phyloP scores from a whole-genome alignment of 2,329 filamentous ascomycete species.

The Geoglossum cookeanum region DNA sequence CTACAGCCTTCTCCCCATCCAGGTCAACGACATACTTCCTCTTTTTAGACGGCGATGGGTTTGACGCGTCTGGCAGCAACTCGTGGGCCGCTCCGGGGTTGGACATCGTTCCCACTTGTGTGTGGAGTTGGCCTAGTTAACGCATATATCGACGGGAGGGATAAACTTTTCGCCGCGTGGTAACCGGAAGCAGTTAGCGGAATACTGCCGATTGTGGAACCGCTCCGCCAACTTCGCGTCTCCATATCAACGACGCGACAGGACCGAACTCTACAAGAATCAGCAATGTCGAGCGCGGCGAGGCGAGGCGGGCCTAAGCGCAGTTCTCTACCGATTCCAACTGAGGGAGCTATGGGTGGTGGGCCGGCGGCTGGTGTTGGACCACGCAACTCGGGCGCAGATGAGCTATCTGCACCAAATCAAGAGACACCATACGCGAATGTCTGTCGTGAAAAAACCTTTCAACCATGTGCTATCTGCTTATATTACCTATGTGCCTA shows the following conservation, averaged over 20 bases:
- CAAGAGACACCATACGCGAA: slow-evolving; percentile 14
- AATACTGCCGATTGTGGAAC: not conserved
- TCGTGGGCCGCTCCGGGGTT: slow-evolving; percentile 11
- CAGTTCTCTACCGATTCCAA: not conserved
- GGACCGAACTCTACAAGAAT: not conserved
- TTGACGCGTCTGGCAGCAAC: too few species aligned
- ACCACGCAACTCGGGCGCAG: slow-evolving; percentile 12
- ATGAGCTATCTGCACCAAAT: slow-evolving; percentile 6
- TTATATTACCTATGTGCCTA: not conserved
- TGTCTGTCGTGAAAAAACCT: slow-evolving; percentile 1
- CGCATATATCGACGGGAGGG: not conserved
- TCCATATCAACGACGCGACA: not conserved
- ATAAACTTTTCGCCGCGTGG: slow-evolving; percentile 4
- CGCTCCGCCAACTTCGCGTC: not conserved
- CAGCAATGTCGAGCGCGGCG: not conserved
- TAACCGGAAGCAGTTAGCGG: not conserved
- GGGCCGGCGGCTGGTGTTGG: slow-evolving; percentile 3
- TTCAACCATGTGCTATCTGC: not conserved
- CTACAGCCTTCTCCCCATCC: slow-evolving; percentile 14
- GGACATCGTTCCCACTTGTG: slow-evolving; percentile 10
- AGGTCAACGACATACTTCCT: slow-evolving; percentile 13
- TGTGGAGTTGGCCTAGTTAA: too few species aligned
- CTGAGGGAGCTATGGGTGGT: not conserved
- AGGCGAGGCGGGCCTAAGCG: not conserved
- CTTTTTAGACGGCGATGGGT: slow-evolving; percentile 12